Percentiles rank a stretch among this genome's conserved stretches.
Evolutionary conservation across 2,329 filamentous ascomycete species (phyloP).

Genomic region (Aspergillus ibericus): DNA sequence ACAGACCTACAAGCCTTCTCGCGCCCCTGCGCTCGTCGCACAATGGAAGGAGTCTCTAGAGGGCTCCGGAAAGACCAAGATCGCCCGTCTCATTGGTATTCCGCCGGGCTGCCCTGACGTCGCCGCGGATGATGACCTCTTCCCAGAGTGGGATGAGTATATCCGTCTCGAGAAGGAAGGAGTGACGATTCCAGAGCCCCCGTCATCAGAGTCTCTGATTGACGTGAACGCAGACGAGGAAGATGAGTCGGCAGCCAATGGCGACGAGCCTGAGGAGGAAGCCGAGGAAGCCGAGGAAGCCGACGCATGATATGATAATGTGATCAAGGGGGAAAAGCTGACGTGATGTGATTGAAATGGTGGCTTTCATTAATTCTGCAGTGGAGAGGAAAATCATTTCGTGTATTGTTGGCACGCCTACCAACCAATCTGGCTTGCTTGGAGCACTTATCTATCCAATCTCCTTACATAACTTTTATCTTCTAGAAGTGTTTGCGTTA

Average conservation of each 20-base stretch:
- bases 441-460: slow-evolving; percentile 13
- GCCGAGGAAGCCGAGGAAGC: slow-evolving; percentile 25
- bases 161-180: slow-evolving; percentile 76
- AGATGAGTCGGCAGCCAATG: slow-evolving; percentile 35
- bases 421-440: slow-evolving; percentile 14
- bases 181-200: slow-evolving; percentile 41
- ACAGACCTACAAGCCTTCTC: slow-evolving; percentile 90
- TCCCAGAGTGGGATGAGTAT: slow-evolving; percentile 96
- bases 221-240: slow-evolving; percentile 40
- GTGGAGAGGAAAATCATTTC: slow-evolving; percentile 3
- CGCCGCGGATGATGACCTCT: slow-evolving; percentile 70
- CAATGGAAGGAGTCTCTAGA: slow-evolving; percentile 84
- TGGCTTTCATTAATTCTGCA: neutral
- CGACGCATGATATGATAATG: neutral
- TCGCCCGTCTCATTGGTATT: slow-evolving; percentile 77
- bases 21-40: slow-evolving; percentile 65
- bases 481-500: neutral
- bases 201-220: slow-evolving; percentile 43
- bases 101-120: slow-evolving; percentile 68
- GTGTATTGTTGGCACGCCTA: slow-evolving; percentile 9
- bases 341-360: neutral
- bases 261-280: slow-evolving; percentile 31
- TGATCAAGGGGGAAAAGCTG: neutral
- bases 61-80: slow-evolving; percentile 79
- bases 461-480: slow-evolving; percentile 1